Conservation (phyloP, 2,329 filamentous ascomycete species). For the Exophiala xenobiotica region DNA sequence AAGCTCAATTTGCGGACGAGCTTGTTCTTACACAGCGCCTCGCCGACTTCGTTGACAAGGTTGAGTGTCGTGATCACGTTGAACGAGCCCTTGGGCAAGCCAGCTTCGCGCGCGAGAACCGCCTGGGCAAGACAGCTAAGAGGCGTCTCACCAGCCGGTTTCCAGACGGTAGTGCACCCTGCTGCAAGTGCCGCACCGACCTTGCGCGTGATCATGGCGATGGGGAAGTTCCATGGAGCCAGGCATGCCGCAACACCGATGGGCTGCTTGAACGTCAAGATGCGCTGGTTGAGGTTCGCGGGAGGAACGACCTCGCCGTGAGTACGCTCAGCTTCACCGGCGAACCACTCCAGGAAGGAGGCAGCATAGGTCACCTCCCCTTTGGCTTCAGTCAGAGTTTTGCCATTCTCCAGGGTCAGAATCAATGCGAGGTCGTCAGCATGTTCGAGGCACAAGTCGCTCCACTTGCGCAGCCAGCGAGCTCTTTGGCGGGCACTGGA, state of each 20-base stretch:
- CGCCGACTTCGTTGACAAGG: conserved; percentile 76
- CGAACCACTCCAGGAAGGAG: conserved; percentile 54
- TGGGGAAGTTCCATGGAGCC: conserved; percentile 87
- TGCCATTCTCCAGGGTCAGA: conserved; percentile 62
- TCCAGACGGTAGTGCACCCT: conserved; percentile 41
- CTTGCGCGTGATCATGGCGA: conserved; percentile 63
- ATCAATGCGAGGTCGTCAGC: conserved; percentile 57
- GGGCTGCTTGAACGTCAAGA: conserved; percentile 78
- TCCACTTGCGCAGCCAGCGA: conserved; percentile 66
- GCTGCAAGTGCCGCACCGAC: conserved; percentile 39
- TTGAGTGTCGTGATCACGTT: conserved; percentile 53
- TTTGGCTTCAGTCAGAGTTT: conserved; percentile 52
- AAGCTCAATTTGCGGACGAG: conserved; percentile 35
- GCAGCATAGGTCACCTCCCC: conserved; percentile 51
- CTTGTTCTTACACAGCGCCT: conserved; percentile 33
- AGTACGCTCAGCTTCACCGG: conserved; percentile 49
- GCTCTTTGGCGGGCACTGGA: conserved; percentile 61
- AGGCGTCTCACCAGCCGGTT: conserved; percentile 40
- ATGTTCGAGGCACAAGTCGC: conserved; percentile 64
- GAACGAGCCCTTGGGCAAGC: conserved; percentile 37
- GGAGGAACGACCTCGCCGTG: conserved; percentile 58
- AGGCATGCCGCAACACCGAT: conserved; percentile 81
- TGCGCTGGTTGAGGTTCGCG: conserved; percentile 67
- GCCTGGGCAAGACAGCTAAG: conserved; percentile 36
- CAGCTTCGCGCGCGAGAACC: conserved; percentile 37